Conservation (phyloP, 495 filamentous ascomycete genomes). For the Podospora australis region DNA sequence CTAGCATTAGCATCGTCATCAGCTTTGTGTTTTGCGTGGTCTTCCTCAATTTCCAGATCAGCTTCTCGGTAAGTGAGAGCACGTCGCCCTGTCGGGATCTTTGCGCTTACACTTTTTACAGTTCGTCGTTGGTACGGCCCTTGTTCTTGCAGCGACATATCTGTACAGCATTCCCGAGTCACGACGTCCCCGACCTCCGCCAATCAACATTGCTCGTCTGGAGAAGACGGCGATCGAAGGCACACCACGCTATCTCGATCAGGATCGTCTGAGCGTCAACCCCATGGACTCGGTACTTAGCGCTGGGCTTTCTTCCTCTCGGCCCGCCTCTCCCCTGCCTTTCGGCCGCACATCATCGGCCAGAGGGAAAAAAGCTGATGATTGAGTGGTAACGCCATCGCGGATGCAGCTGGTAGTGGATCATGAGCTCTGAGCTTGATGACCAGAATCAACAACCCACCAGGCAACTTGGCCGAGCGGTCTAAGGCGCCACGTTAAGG, state of each 20-base stretch:
- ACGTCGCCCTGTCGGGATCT: not conserved
- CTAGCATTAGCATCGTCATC: conserved; percentile 79
- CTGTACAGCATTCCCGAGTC: conserved; percentile 64
- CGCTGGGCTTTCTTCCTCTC: conserved; percentile 55
- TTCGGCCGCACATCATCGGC: conserved; percentile 43
- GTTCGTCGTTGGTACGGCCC: conserved; percentile 72
- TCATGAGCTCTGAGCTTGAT: too few relatives aligned
- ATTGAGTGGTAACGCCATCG: conserved; percentile 27
- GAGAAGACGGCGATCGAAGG: conserved; percentile 62
- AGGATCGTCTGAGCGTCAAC: conserved; percentile 29
- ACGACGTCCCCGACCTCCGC: conserved; percentile 55
- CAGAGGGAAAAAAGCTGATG: conserved; percentile 33
- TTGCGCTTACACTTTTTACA: conserved; percentile 27
- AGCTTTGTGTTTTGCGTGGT: conserved; percentile 77
- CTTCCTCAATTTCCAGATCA: conserved; percentile 75
- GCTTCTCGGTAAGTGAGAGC: conserved; percentile 53
- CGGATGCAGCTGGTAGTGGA: too few relatives aligned
- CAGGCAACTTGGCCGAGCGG: too few relatives aligned
- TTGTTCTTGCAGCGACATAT: conserved; percentile 76
- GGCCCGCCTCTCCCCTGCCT: conserved; percentile 58
- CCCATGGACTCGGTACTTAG: conserved; percentile 40
- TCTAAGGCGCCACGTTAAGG: too few relatives aligned
- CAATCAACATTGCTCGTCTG: conserved; percentile 67
- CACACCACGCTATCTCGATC: conserved; percentile 28
- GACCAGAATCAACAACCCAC: too few relatives aligned